Percentiles rank a stretch among this genome's conserved stretches.
Conservation (phyloP, 306 rosid genomes). For the Begonia loranthoides region DNA sequence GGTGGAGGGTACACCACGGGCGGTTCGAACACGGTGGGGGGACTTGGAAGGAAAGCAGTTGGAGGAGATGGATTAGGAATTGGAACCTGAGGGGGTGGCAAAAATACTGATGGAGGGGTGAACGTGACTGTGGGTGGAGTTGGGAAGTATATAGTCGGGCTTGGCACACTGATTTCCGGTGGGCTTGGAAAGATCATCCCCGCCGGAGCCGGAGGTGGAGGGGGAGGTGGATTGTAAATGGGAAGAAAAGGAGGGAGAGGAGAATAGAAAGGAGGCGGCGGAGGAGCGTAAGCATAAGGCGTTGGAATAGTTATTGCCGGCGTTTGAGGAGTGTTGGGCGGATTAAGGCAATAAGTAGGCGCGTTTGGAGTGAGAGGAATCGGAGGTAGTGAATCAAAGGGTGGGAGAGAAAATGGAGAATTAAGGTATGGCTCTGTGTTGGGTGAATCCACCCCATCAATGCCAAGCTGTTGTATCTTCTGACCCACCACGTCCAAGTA, state of each 20-base stretch:
- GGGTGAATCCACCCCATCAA: constrained; percentile 18
- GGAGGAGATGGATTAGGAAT: constrained; percentile 50
- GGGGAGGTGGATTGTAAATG: constrained; percentile 40
- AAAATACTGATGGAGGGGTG: constrained; percentile 3
- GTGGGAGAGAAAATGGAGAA: constrained; percentile 62
- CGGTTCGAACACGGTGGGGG: constrained; percentile 49
- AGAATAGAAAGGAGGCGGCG: constrained; percentile 16
- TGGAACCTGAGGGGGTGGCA: constrained; percentile 33
- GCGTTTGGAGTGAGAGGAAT: constrained; percentile 31
- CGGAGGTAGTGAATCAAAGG: constrained; percentile 71
- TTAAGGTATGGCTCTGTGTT: constrained; percentile 49
- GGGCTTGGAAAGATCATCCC: constrained; percentile 4
- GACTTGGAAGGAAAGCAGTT: constrained; percentile 33
- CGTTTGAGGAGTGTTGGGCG: constrained; percentile 37
- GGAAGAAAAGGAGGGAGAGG: constrained; percentile 40
- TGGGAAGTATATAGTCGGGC: constrained; percentile 13
- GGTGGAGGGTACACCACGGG: constrained; percentile 85
- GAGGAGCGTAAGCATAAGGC: constrained; percentile 28
- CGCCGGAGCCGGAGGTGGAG: constrained; percentile 23
- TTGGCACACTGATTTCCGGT: constrained; percentile 5
- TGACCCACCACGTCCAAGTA: constrained; percentile 23
- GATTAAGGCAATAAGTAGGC: constrained; percentile 49
- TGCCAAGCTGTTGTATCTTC: constrained; percentile 9
- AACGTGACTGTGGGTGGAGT: constrained; percentile 1
- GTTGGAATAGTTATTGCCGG: constrained; percentile 36